A percentile compares a stretch with the other conserved stretches of the same genome.
Evolutionary conservation across 768 basidiomycete species (phyloP).

Genomic region (Pulveroboletus sp.): DNA sequence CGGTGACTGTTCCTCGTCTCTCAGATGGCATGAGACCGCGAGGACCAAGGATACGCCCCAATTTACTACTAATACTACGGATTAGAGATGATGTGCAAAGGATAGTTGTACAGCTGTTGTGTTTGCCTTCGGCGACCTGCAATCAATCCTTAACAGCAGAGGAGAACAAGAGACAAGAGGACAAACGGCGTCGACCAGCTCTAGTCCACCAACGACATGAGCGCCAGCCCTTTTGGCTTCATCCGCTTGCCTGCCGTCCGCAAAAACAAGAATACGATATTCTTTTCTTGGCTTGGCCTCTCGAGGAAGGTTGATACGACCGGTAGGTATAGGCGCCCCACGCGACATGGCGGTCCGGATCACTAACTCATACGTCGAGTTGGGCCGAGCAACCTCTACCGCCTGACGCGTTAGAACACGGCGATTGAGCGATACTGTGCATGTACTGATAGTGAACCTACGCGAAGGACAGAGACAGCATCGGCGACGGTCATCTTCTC

Average conservation of each 20-base stretch:
- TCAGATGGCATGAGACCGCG: conserved; percentile 94
- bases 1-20: conserved; percentile 89
- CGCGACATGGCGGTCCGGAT: conserved; percentile 76
- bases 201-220: conserved; percentile 83
- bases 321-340: conserved; percentile 81
- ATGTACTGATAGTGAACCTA: conserved; percentile 32
- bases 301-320: conserved; percentile 79
- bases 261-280: conserved; percentile 88
- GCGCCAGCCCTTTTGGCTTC: conserved; percentile 87
- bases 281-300: conserved; percentile 69
- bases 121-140: conserved; percentile 68
- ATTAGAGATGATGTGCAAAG: conserved; percentile 80
- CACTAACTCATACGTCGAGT: conserved; percentile 73
- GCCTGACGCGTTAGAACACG: conserved; percentile 44
- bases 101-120: conserved; percentile 72
- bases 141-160: not conserved
- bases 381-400: conserved; percentile 74
- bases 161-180: not conserved
- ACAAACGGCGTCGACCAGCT: conserved; percentile 82
- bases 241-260: conserved; percentile 76
- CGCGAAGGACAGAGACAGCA: conserved; percentile 68
- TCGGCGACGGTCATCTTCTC: conserved; percentile 64
- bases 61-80: conserved; percentile 68
- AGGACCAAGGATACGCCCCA: conserved; percentile 80
- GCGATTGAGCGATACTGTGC: conserved; percentile 4